A percentile compares a stretch with the other conserved stretches of the same genome.
Conservation (phyloP, 352 stramenopile species). For the Phytophthora pinifolia region DNA sequence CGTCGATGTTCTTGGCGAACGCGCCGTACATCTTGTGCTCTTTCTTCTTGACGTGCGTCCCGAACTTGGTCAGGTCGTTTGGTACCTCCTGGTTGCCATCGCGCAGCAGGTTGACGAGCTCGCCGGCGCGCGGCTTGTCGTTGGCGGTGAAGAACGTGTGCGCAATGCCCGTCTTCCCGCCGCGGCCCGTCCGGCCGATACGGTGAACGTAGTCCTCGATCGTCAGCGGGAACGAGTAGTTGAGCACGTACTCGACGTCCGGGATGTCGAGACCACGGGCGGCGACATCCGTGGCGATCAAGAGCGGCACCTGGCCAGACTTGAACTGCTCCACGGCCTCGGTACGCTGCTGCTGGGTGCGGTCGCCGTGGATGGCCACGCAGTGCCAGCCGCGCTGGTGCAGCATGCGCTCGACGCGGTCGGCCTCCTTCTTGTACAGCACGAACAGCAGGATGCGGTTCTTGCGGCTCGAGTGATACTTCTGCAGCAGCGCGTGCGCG, state of each 20-base stretch:
- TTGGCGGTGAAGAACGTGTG: constrained; percentile 98
- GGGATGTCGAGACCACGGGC: constrained; percentile 97
- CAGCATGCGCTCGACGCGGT: constrained; percentile 94
- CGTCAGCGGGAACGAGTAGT: constrained; percentile 97
- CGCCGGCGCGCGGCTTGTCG: constrained; percentile 96
- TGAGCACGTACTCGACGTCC: constrained; percentile 96
- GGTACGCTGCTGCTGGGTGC: constrained; percentile 91
- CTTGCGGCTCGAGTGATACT: constrained; percentile 90
- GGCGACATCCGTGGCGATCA: constrained; percentile 98
- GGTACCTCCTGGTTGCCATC: constrained; percentile 94
- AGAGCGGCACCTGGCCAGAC: constrained; percentile 90
- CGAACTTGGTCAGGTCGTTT: constrained; percentile 96
- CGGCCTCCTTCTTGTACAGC: constrained; percentile 99
- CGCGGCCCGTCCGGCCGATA: constrained; percentile 93
- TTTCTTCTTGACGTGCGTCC: constrained; percentile 99
- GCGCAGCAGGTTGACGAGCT: constrained; percentile 96
- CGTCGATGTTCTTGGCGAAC: constrained; percentile 93
- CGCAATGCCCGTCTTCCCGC: constrained; percentile 93
- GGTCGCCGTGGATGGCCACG: constrained; percentile 96
- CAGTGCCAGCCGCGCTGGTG: constrained; percentile 92
- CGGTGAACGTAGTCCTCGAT: constrained; percentile 98
- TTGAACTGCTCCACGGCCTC: constrained; percentile 95
- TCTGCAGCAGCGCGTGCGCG: constrained; percentile 91
- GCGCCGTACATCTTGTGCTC: constrained; percentile 99
- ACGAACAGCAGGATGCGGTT: constrained; percentile 97